phyloP scores from a whole-genome alignment of 2,329 filamentous ascomycete genomes.

The Monosporascus sp. region DNA sequence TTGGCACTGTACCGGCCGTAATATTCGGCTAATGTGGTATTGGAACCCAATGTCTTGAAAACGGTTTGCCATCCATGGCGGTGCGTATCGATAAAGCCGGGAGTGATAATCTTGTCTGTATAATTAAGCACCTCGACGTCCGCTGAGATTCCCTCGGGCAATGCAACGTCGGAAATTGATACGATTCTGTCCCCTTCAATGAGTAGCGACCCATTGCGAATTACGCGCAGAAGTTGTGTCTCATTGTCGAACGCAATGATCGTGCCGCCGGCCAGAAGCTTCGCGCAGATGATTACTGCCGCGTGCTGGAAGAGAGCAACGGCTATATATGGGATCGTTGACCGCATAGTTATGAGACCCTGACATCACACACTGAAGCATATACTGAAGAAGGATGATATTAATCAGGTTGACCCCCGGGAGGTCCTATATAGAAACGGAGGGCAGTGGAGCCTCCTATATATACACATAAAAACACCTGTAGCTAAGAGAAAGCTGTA shows the following conservation, averaged over 20 bases:
- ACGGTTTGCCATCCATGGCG: slow-evolving; percentile 52
- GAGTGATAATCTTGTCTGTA: slow-evolving; percentile 45
- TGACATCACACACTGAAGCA: no score
- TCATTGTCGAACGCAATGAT: slow-evolving; percentile 35
- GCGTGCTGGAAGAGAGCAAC: background rate
- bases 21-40: slow-evolving; percentile 46
- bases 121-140: slow-evolving; percentile 41
- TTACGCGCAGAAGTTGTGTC: slow-evolving; percentile 28
- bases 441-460: no score
- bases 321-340: background rate
- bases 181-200: slow-evolving; percentile 33
- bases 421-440: no score
- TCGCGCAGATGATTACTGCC: slow-evolving; percentile 7
- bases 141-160: slow-evolving; percentile 8
- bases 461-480: no score
- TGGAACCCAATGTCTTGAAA: slow-evolving; percentile 46
- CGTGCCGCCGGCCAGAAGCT: slow-evolving; percentile 31
- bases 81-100: slow-evolving; percentile 54
- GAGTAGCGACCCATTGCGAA: slow-evolving; percentile 36
- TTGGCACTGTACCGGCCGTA: slow-evolving; percentile 35
- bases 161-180: slow-evolving; percentile 20
- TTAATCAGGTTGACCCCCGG: no score
- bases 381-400: no score
- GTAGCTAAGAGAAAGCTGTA: no score
- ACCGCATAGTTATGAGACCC: no score